These are phyloP conservation scores for Aspergillus piperis DNA, from an alignment of 2,329 filamentous ascomycete species.

Conservation along the genomic window DNA sequence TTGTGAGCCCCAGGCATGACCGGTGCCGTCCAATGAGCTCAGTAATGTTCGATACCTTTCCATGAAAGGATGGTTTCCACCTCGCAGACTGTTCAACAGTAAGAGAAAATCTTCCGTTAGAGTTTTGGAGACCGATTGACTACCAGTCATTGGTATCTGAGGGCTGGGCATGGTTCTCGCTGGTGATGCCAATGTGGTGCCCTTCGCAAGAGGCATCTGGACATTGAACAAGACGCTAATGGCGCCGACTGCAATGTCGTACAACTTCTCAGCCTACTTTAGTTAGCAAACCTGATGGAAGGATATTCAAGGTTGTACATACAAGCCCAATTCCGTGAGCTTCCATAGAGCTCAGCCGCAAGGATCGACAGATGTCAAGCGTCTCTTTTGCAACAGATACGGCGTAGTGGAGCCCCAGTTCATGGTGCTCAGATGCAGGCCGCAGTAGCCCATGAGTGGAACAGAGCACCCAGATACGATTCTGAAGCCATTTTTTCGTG, in stretches of 20 bases:
- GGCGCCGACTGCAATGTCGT: conserved; percentile 39
- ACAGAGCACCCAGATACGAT: conserved; percentile 46
- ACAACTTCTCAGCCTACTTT: conserved; percentile 41
- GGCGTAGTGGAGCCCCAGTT: conserved; percentile 42
- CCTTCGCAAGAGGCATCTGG: conserved; percentile 24
- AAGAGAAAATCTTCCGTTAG: conserved; percentile 35
- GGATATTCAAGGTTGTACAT: conserved; percentile 15
- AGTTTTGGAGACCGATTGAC: conserved; percentile 17
- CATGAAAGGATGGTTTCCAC: conserved; percentile 39
- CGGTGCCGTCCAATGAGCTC: conserved; percentile 25
- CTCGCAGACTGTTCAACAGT: conserved; percentile 36
- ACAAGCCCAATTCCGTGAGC: conserved; percentile 45
- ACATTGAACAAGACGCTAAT: conserved; percentile 32
- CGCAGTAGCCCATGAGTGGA: conserved; percentile 42
- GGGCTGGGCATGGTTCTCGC: conserved; percentile 1
- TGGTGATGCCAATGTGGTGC: conserved; percentile 6
- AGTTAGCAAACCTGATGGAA: conserved; percentile 5
- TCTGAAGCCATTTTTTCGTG: conserved; percentile 48
- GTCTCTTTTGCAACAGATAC: conserved; percentile 38
- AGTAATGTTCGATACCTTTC: conserved; percentile 35
- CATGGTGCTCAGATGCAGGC: conserved; percentile 37
- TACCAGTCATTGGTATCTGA: conserved; percentile 6
- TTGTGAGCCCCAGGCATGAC: conserved; percentile 23
- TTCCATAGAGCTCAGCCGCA: conserved; percentile 43
- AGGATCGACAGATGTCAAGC: conserved; percentile 35